Percentiles rank a stretch among this genome's conserved stretches.
These are phyloP conservation scores for Nakaseomyces kungkrabaensis DNA, from an alignment of 1,139 yeast genomes.

Conservation along the genomic window DNA sequence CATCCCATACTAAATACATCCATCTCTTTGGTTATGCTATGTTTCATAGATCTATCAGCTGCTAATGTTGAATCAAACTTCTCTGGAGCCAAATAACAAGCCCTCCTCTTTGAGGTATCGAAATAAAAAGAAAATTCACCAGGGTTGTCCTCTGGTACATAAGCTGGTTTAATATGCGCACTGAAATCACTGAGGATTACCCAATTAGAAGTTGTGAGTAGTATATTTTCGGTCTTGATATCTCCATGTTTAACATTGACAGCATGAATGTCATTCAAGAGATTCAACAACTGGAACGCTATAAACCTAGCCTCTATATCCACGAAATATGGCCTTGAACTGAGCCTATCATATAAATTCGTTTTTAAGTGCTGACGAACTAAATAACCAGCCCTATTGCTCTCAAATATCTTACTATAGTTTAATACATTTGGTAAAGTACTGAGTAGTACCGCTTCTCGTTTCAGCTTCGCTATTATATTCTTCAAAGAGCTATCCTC, in stretches of 20 bases:
- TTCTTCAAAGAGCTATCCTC: conserved; percentile 32
- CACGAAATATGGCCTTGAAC: conserved; percentile 80
- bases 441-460: conserved; percentile 31
- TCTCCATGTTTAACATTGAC: conserved; percentile 74
- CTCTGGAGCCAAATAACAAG: conserved; percentile 92
- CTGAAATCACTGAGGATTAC: conserved; percentile 74
- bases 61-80: conserved; percentile 42
- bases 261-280: conserved; percentile 55
- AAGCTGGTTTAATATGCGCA: conserved; percentile 63
- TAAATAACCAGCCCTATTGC: conserved; percentile 86
- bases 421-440: conserved; percentile 59
- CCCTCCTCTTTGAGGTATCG: conserved; percentile 78
- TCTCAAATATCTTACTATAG: conserved; percentile 66
- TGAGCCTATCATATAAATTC: conserved; percentile 75
- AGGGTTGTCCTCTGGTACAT: conserved; percentile 87
- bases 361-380: conserved; percentile 72
- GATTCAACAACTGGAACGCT: conserved; percentile 62
- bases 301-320: conserved; percentile 77
- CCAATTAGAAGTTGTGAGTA: conserved; percentile 91
- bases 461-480: conserved; percentile 14
- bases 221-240: conserved; percentile 76
- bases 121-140: conserved; percentile 88
- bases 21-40: conserved; percentile 53
- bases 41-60: conserved; percentile 14
- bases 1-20: conserved; percentile 90